Evolutionary conservation across 1,284 basidiomycete species (phyloP).

Genomic region (Wallemia ichthyophaga): DNA sequence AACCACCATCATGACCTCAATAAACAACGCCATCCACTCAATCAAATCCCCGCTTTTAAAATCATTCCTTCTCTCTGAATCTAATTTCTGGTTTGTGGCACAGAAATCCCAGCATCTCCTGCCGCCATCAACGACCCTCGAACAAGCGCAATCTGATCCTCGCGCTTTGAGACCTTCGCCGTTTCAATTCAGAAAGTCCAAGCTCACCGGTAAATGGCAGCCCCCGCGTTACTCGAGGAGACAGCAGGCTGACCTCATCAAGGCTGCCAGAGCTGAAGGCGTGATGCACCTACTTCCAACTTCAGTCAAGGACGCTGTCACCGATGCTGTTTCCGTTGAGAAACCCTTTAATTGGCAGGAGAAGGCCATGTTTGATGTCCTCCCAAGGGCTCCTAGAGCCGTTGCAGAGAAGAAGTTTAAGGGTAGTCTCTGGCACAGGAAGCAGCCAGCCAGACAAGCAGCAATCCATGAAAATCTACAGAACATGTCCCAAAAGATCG

Average conservation of each 20-base stretch:
- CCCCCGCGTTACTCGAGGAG: neutral
- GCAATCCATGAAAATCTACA: neutral
- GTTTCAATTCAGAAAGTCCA: neutral
- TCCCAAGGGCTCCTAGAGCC: neutral
- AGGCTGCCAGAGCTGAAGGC: neutral
- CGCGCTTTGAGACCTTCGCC: neutral
- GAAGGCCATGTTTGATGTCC: neutral
- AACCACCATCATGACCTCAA: neutral
- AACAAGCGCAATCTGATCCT: neutral
- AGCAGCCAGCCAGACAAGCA: neutral
- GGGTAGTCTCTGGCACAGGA: neutral
- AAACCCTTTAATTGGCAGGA: neutral
- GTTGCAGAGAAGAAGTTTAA: constrained; percentile 1
- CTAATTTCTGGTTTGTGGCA: neutral
- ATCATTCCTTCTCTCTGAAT: neutral
- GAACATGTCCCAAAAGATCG: neutral
- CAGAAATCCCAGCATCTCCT: neutral
- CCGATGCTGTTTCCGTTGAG: neutral
- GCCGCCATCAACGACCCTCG: neutral
- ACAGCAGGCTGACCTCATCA: neutral
- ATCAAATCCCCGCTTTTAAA: neutral
- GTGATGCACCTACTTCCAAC: neutral
- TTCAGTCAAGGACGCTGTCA: neutral
- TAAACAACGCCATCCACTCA: neutral
- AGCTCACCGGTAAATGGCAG: neutral